Percentiles rank a stretch among this genome's conserved stretches.
Conservation (phyloP, 2,329 filamentous ascomycete species). For the Lachnellula suecica region DNA sequence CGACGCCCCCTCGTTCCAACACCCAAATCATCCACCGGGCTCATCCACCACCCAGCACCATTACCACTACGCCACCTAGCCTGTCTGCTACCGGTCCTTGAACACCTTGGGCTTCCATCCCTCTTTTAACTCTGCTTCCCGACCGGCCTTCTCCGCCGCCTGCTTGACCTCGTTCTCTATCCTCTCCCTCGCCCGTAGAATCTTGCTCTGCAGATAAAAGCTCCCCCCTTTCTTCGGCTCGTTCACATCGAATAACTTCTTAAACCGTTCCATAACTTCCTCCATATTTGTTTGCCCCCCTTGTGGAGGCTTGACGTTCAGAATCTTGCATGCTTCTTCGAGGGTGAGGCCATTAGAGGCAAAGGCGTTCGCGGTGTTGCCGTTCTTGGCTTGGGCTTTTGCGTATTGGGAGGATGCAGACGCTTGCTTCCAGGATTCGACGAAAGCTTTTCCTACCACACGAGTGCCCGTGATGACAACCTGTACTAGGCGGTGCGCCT, state of each 20-base stretch:
- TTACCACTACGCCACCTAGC: conserved; percentile 4
- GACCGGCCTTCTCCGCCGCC: conserved; percentile 66
- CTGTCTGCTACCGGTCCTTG: conserved; percentile 66
- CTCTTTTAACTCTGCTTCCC: conserved; percentile 76
- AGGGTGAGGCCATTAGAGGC: conserved; percentile 77
- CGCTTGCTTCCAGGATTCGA: conserved; percentile 94
- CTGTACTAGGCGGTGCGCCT: conserved; percentile 95
- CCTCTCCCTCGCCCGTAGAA: conserved; percentile 84
- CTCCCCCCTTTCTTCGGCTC: conserved; percentile 94
- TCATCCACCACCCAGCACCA: conserved; percentile 6
- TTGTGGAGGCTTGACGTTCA: conserved; percentile 89
- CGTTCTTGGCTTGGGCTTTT: conserved; percentile 65
- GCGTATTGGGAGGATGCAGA: conserved; percentile 82
- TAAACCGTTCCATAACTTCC: conserved; percentile 82
- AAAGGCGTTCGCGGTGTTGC: conserved; percentile 43
- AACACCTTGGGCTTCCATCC: conserved; percentile 96
- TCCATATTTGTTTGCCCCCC: conserved; percentile 76
- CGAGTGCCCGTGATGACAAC: conserved; percentile 88
- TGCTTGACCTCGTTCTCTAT: conserved; percentile 84
- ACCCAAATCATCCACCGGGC: conserved; percentile 3
- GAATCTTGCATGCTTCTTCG: conserved; percentile 94
- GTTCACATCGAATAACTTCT: conserved; percentile 91
- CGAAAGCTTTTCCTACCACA: conserved; percentile 88
- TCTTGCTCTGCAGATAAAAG: conserved; percentile 98
- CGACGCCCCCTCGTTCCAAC: conserved; percentile 4